phyloP scores from a whole-genome alignment of 1,139 yeast species.

The Suhomyces ambrosiae region DNA sequence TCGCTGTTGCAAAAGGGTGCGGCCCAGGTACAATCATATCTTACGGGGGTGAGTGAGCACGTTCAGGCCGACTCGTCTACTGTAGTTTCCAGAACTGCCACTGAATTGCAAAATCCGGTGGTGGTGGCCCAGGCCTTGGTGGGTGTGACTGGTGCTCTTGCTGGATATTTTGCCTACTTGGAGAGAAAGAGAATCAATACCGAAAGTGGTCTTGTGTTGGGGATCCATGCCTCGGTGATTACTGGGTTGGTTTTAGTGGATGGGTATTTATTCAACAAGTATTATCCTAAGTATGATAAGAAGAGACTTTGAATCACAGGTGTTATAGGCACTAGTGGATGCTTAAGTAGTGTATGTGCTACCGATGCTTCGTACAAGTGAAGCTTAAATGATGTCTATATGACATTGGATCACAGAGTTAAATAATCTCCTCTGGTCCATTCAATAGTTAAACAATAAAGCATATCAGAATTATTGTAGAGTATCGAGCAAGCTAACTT shows the following conservation, averaged over 20 bases:
- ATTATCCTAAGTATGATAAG: slow-evolving; percentile 53
- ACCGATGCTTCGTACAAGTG: too few relatives aligned
- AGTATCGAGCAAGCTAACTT: too few relatives aligned
- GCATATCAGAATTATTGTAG: too few relatives aligned
- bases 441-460: too few relatives aligned
- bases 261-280: slow-evolving; percentile 53
- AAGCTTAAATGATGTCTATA: too few relatives aligned
- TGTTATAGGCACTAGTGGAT: background rate
- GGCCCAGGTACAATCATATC: slow-evolving; percentile 13
- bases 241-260: slow-evolving; percentile 59
- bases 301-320: slow-evolving; percentile 15
- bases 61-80: slow-evolving; percentile 5
- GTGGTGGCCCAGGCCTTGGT: slow-evolving; percentile 57
- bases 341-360: too few relatives aligned
- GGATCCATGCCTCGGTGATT: slow-evolving; percentile 54
- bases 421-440: too few relatives aligned
- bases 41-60: slow-evolving; percentile 3
- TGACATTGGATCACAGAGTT: too few relatives aligned
- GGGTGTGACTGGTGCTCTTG: slow-evolving; percentile 51
- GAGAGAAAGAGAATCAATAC: slow-evolving; percentile 55
- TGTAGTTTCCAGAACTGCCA: slow-evolving; percentile 9
- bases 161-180: slow-evolving; percentile 52
- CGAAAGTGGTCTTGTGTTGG: slow-evolving; percentile 49
- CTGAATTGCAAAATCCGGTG: slow-evolving; percentile 63
- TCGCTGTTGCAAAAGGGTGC: slow-evolving; percentile 14